Evolutionary conservation across 1,139 yeast genomes (phyloP).

Genomic region (Saccharomyces hybrid): DNA sequence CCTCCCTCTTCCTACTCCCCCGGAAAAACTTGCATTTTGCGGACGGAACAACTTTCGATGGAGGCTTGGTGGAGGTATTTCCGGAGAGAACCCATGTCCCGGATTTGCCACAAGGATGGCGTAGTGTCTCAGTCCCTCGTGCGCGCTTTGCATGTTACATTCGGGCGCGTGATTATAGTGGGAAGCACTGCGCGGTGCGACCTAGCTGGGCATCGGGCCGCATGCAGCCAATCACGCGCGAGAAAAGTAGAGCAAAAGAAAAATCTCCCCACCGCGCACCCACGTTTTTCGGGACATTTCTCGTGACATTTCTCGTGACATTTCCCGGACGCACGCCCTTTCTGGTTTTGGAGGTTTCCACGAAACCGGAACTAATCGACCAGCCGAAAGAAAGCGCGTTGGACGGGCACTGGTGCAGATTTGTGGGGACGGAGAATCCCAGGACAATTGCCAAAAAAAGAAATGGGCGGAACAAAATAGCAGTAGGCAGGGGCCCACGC

Average conservation of each 20-base stretch:
- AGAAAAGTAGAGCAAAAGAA: background rate
- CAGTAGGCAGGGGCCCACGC: background rate
- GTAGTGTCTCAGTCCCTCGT: background rate
- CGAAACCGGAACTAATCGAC: background rate
- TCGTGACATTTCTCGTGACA: background rate
- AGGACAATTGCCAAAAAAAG: background rate
- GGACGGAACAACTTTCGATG: background rate
- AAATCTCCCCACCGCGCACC: background rate
- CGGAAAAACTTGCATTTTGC: background rate
- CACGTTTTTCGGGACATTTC: background rate
- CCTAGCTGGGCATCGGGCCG: background rate
- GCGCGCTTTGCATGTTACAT: background rate
- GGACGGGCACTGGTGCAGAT: background rate
- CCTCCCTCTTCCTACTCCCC: background rate
- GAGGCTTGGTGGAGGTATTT: background rate
- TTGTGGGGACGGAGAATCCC: background rate
- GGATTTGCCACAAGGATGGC: background rate
- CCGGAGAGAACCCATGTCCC: background rate
- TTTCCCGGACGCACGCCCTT: background rate
- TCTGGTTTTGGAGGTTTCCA: background rate
- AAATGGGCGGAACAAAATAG: background rate
- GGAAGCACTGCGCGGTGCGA: background rate
- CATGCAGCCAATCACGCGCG: background rate
- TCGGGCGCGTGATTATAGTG: background rate
- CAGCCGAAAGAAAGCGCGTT: background rate